Conservation (phyloP, 176 grass and related monocot species). For the Oryza australiensis region DNA sequence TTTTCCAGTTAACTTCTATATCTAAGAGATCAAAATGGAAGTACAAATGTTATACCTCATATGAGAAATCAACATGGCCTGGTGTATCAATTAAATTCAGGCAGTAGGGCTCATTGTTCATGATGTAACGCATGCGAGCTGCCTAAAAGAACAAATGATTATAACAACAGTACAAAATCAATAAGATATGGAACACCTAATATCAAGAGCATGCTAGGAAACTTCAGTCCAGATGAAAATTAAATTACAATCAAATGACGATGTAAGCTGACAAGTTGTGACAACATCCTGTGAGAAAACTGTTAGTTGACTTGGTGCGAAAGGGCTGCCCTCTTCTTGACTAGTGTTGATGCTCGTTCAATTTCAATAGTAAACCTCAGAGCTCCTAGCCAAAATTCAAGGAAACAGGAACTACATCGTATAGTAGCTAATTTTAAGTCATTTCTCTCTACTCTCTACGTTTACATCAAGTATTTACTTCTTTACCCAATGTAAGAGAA, state of each 20-base stretch:
- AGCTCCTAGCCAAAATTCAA: not conserved
- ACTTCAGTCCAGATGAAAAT: not conserved
- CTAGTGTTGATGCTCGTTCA: not conserved
- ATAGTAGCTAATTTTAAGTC: not conserved
- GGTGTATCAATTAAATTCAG: constrained; percentile 96
- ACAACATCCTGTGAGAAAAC: not conserved
- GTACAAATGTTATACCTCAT: constrained; percentile 62
- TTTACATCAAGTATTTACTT: constrained; percentile 12
- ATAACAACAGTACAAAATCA: not conserved
- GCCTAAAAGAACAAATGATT: constrained; percentile 61
- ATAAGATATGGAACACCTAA: constrained; percentile 10
- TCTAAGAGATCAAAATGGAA: not conserved
- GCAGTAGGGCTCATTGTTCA: constrained; percentile 78
- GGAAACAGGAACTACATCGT: not conserved
- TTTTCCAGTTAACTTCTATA: not conserved
- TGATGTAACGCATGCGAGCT: constrained; percentile 89
- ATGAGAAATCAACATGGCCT: constrained; percentile 95
- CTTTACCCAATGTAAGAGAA: not conserved
- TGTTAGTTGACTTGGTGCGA: not conserved
- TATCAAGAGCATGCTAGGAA: not conserved
- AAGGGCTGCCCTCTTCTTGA: not conserved
- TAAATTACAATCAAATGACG: not conserved
- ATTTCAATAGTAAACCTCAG: not conserved
- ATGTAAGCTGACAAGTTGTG: not conserved
- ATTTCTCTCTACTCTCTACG: not conserved